phyloP scores from a whole-genome alignment of 192 early-diverging fungal species.

The Coemansia sp. region DNA sequence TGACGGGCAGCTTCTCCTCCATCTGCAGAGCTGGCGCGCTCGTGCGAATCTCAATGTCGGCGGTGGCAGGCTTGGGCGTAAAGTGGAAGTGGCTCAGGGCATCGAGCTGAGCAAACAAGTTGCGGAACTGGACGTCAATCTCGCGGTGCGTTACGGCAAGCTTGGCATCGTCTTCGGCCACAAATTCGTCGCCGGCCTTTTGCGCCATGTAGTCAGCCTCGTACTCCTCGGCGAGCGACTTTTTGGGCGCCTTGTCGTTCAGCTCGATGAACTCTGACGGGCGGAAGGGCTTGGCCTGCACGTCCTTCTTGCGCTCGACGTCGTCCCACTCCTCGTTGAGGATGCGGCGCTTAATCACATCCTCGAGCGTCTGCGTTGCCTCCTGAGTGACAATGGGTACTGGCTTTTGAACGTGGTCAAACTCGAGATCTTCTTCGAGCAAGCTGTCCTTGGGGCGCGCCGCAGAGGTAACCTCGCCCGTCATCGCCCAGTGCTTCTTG shows the following conservation, averaged over 20 bases:
- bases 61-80: constrained; percentile 77
- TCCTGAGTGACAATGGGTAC: constrained; percentile 96
- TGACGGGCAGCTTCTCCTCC: constrained; percentile 94
- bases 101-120: constrained; percentile 85
- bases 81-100: constrained; percentile 95
- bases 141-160: constrained; percentile 85
- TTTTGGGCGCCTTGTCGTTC: constrained; percentile 82
- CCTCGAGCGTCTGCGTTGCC: constrained; percentile 83
- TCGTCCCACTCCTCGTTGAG: constrained; percentile 90
- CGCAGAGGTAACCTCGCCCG: constrained; percentile 81
- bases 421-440: constrained; percentile 91
- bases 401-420: constrained; percentile 89
- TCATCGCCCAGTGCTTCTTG: constrained; percentile 87
- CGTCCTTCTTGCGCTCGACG: constrained; percentile 88
- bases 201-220: constrained; percentile 85
- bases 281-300: constrained; percentile 68
- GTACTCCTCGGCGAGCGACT: constrained; percentile 90
- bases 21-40: constrained; percentile 86
- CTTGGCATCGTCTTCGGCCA: constrained; percentile 66
- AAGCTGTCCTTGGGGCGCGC: constrained; percentile 92
- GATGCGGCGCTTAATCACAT: constrained; percentile 93
- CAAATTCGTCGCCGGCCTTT: constrained; percentile 54
- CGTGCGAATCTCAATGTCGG: constrained; percentile 77
- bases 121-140: constrained; percentile 76
- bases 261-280: constrained; percentile 80